phyloP scores from a whole-genome alignment of 352 stramenopile species.

The Pythium phragmiticola region DNA sequence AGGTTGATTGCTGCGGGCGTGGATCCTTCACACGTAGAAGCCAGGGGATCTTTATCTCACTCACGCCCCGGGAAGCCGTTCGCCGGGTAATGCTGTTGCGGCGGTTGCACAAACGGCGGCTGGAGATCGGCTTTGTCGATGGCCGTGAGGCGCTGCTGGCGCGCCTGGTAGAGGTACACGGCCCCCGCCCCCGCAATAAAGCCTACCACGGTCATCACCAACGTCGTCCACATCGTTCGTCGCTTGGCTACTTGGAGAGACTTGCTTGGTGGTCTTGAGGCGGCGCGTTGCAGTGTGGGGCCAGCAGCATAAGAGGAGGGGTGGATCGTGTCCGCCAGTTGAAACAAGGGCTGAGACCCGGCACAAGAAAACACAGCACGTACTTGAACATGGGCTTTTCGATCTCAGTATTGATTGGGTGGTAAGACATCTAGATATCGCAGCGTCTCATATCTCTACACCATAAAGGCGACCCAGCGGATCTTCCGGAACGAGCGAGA shows the following conservation, averaged over 20 bases:
- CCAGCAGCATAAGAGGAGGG: too few species aligned
- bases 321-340: neutral
- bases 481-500: neutral
- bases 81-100: conserved; percentile 1
- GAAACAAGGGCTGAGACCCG: neutral
- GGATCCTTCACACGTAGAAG: too few species aligned
- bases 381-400: too few species aligned
- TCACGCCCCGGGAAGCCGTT: neutral
- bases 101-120: conserved; percentile 20
- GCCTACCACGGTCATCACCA: conserved; percentile 19
- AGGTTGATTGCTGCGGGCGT: too few species aligned
- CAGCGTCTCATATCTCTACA: conserved; percentile 5
- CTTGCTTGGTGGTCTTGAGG: too few species aligned
- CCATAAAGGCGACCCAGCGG: neutral
- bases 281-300: too few species aligned
- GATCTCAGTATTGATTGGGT: too few species aligned
- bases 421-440: neutral
- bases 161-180: conserved; percentile 14
- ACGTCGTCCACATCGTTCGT: conserved; percentile 19
- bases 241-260: neutral
- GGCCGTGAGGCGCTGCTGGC: conserved; percentile 3
- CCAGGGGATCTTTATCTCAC: neutral
- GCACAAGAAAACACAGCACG: neutral
- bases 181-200: conserved; percentile 19
- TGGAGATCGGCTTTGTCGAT: conserved; percentile 10